Evolutionary conservation across 2,329 filamentous ascomycete species (phyloP).

Genomic region (Penicillium corylophilum): DNA sequence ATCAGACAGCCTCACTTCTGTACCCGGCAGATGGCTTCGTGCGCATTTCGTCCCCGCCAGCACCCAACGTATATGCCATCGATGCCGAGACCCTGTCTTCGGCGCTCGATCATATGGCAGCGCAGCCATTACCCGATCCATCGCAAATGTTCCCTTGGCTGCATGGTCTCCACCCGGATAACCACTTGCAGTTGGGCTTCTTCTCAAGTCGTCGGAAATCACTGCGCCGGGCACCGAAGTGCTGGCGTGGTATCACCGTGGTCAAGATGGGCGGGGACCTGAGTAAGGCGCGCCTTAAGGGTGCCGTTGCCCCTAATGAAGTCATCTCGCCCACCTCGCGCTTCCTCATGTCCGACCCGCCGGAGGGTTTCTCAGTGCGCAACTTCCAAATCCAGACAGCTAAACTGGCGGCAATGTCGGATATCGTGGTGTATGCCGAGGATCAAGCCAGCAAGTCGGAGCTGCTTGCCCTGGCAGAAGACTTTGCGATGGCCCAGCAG

Average conservation of each 20-base stretch:
- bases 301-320: constrained; percentile 79
- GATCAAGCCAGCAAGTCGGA: constrained; percentile 61
- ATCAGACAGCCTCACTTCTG: constrained; percentile 67
- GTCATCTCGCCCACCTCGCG: constrained; percentile 62
- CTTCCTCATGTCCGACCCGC: constrained; percentile 82
- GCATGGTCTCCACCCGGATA: constrained; percentile 85
- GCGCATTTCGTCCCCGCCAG: constrained; percentile 56
- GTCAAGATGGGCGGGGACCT: constrained; percentile 88
- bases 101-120: constrained; percentile 72
- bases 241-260: constrained; percentile 76
- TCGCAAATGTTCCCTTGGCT: constrained; percentile 94
- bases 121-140: constrained; percentile 79
- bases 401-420: constrained; percentile 83
- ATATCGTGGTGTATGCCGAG: constrained; percentile 89
- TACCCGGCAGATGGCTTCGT: constrained; percentile 69
- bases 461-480: constrained; percentile 62
- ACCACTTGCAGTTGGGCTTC: constrained; percentile 85
- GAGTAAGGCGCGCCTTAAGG: constrained; percentile 72
- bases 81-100: constrained; percentile 65
- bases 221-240: constrained; percentile 69
- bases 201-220: constrained; percentile 75
- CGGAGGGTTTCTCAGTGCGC: constrained; percentile 87
- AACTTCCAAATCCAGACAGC: constrained; percentile 96
- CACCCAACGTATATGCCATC: constrained; percentile 65
- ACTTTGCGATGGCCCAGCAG: constrained; percentile 72